Base-by-base conservation (phyloP, 1,139 yeast species). In the Debaryomyces subglobosus region DNA sequence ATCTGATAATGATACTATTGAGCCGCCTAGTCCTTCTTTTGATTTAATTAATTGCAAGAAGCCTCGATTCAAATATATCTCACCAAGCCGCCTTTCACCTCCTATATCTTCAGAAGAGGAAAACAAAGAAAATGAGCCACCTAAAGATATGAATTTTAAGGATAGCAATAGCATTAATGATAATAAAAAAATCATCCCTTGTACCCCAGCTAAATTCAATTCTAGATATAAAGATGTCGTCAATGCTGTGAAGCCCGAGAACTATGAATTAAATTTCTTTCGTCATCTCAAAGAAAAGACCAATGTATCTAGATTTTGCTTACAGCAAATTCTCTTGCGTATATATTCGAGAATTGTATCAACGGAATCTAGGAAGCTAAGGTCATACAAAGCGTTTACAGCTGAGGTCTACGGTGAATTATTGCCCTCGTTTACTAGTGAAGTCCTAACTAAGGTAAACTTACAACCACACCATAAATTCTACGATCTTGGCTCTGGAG, bases 381-480 rank as follows among this genome's bases (percentile, higher is more conserved):
- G 87, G 44, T 77, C 82, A 3, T 91, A 91, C 63, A 84, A 85
- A 60, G 96, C 97, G 0, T 91, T 91, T 62, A 89, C 97, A 3
- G 92, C 89, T 52, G 89, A 85, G 60, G 97, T 90, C 0, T 92
- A 92, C 62, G 98, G 98, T 3, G 98, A 92, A 67, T 70, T 92
- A 48, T 72, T 92, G 60, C 97, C 97, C 0, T 74, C 79, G 4
- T 89, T 91, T 59, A 75, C 89, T 35, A 79, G 90, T 45, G 83
- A 78, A 55, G 86, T 89, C 1, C 83, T 87, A 56, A 72, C 79
- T 4, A 81, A 88, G 60, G 86, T 91, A 38, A 76, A 74, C 1
- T 70, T 90, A 44, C 65, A 69, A 30, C 76, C 84, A 1, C 66
- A 67, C 1, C 80, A 82, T 45, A 79, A 75, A 21, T 91, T 90